Conservation (phyloP, 2,329 filamentous ascomycete genomes). For the Albophoma yamanashiensis region DNA sequence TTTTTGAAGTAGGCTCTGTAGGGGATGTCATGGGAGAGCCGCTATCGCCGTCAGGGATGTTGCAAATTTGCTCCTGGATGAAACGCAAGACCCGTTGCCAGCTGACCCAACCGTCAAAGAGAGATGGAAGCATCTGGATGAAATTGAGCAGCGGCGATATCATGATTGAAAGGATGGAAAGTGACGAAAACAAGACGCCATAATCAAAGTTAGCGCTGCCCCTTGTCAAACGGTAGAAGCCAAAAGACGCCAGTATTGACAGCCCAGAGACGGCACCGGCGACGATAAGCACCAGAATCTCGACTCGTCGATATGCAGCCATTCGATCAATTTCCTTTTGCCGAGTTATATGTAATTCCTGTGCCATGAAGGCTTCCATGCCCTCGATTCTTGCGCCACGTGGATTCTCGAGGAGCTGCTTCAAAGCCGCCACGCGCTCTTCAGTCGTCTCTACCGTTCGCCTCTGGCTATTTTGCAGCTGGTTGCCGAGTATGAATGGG, state of each 20-base stretch:
- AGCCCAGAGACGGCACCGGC: not conserved
- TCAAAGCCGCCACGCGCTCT: not conserved
- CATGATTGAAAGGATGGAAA: constrained; percentile 2
- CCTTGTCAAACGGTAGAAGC: not conserved
- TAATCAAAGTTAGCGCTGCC: not conserved
- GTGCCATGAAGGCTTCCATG: not conserved
- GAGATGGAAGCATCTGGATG: constrained; percentile 1
- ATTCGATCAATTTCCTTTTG: not conserved
- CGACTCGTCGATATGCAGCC: not conserved
- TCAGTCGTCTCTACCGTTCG: not conserved
- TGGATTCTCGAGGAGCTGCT: not conserved
- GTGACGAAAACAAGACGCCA: not conserved
- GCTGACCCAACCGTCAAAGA: not conserved
- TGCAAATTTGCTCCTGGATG: not conserved
- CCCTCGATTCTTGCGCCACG: not conserved
- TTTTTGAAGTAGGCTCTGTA: not conserved
- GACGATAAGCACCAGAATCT: not conserved
- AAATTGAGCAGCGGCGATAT: not conserved
- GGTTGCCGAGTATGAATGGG: not conserved
- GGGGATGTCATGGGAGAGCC: not conserved
- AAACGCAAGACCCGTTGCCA: not conserved
- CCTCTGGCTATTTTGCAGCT: not conserved
- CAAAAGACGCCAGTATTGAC: not conserved
- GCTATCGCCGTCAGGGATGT: not conserved
- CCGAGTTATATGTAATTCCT: not conserved